phyloP scores from a whole-genome alignment of 352 stramenopile species.

The Globisporangium emineosum region DNA sequence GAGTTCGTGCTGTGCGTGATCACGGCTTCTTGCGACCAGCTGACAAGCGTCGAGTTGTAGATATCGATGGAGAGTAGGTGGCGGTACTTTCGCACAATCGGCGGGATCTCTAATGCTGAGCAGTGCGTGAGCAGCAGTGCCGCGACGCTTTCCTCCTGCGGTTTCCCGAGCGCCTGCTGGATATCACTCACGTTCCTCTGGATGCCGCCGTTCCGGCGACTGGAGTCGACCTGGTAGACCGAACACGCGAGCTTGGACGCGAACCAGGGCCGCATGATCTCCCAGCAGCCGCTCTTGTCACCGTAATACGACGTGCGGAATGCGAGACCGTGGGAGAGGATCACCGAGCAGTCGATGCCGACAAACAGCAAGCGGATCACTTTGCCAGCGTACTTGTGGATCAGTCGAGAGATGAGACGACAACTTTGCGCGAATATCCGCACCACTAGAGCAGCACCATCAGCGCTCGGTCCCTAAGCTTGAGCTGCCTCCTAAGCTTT shows the following conservation, averaged over 20 bases:
- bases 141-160: slow-evolving; percentile 25
- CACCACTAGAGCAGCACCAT: not conserved
- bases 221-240: slow-evolving; percentile 38
- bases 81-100: slow-evolving; percentile 25
- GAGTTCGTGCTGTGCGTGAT: slow-evolving; percentile 37
- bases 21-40: slow-evolving; percentile 33
- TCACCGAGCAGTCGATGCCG: slow-evolving; percentile 5
- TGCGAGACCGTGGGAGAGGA: slow-evolving; percentile 17
- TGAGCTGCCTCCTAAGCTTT: slow-evolving; percentile 1
- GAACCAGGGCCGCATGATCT: slow-evolving; percentile 30
- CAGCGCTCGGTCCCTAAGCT: not conserved
- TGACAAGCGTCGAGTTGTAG: slow-evolving; percentile 45
- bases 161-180: slow-evolving; percentile 17
- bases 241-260: slow-evolving; percentile 29
- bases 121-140: slow-evolving; percentile 53
- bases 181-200: slow-evolving; percentile 10
- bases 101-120: slow-evolving; percentile 29
- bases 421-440: not conserved
- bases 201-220: slow-evolving; percentile 8
- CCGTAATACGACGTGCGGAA: slow-evolving; percentile 18
- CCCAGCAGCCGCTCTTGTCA: slow-evolving; percentile 20
- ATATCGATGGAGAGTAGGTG: slow-evolving; percentile 51
- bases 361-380: slow-evolving; percentile 24
- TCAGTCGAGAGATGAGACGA: not conserved
- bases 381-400: slow-evolving; percentile 28